Conservation (phyloP, 176 grass and related monocot species). For the Phragmites australis region DNA sequence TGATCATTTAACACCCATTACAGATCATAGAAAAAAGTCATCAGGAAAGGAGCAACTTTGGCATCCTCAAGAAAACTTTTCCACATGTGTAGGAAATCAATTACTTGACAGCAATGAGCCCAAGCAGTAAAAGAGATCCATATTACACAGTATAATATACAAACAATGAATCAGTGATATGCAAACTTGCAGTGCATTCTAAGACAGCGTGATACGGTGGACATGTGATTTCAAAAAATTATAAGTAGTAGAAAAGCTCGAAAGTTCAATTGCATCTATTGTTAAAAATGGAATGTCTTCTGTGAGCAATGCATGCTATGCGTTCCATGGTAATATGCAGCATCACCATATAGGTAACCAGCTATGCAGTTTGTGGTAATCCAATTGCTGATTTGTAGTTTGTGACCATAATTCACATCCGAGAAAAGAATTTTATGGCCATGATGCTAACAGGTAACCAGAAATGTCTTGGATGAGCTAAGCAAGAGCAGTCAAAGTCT, state of each 20-base stretch:
- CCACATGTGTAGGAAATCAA: not conserved
- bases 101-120: not conserved
- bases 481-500: not conserved
- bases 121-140: not conserved
- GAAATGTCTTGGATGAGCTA: conserved; percentile 18
- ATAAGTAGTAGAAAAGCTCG: not conserved
- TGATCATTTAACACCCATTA: not conserved
- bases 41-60: not conserved
- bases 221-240: not conserved
- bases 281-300: not conserved
- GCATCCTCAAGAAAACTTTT: not conserved
- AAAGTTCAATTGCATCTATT: not conserved
- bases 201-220: not conserved
- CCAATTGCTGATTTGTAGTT: not conserved
- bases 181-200: not conserved
- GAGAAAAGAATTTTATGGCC: not conserved
- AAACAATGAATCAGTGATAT: not conserved
- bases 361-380: not conserved
- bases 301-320: not conserved
- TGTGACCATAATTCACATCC: not conserved
- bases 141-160: not conserved
- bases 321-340: not conserved
- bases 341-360: not conserved
- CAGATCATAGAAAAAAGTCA: not conserved
- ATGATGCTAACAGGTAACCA: not conserved